A percentile compares a stretch with the other conserved stretches of the same genome.
Conservation (phyloP, 2,329 filamentous ascomycete species). For the Fusarium sp. region DNA sequence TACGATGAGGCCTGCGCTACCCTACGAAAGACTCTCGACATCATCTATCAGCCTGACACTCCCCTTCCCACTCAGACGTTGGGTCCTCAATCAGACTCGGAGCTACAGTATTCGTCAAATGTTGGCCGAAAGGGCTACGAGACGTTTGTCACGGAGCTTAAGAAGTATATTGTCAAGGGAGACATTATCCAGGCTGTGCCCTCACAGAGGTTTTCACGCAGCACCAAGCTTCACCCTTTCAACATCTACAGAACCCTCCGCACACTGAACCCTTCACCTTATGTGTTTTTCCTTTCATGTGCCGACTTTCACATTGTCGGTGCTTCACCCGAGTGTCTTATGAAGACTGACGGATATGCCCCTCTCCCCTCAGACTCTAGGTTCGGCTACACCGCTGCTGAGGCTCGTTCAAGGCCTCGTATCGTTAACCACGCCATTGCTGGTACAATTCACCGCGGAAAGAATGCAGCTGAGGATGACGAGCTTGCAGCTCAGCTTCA, state of each 20-base stretch:
- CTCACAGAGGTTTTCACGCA: slow-evolving; percentile 90
- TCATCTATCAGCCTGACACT: slow-evolving; percentile 79
- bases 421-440: slow-evolving; percentile 98
- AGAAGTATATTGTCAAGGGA: slow-evolving; percentile 89
- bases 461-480: slow-evolving; percentile 82
- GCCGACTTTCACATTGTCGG: slow-evolving; percentile 94
- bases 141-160: slow-evolving; percentile 84
- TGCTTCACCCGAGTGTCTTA: slow-evolving; percentile 92
- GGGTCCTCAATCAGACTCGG: slow-evolving; percentile 68
- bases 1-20: slow-evolving; percentile 70
- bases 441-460: slow-evolving; percentile 89
- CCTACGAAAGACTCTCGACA: slow-evolving; percentile 71
- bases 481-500: slow-evolving; percentile 75
- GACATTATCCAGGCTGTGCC: slow-evolving; percentile 99
- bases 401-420: slow-evolving; percentile 75
- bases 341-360: slow-evolving; percentile 69
- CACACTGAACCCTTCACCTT: slow-evolving; percentile 97
- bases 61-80: slow-evolving; percentile 80
- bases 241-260: slow-evolving; percentile 97
- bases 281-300: slow-evolving; percentile 96
- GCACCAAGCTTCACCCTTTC: slow-evolving; percentile 93
- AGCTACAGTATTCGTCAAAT: slow-evolving; percentile 89
- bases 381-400: slow-evolving; percentile 42
- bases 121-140: slow-evolving; percentile 92
- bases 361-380: slow-evolving; percentile 39